phyloP scores from a whole-genome alignment of 768 basidiomycete genomes.

The Cystobasidium tubakii region DNA sequence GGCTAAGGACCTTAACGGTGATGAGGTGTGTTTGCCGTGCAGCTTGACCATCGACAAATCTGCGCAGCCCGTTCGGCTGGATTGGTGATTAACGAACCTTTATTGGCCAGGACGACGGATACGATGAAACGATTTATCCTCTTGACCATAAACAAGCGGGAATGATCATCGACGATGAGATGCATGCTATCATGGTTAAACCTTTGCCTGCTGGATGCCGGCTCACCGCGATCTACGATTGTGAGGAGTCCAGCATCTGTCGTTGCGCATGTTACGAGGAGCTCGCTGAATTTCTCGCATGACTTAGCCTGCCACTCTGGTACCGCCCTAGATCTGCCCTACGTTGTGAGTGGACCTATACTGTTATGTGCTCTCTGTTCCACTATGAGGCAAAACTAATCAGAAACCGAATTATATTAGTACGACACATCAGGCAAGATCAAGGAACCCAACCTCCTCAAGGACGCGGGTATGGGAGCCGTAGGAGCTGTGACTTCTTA shows the following conservation, averaged over 20 bases:
- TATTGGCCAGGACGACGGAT: constrained; percentile 77
- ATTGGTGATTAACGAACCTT: too few relatives aligned
- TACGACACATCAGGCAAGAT: constrained; percentile 44
- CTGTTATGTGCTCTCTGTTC: too few relatives aligned
- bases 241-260: constrained; percentile 13
- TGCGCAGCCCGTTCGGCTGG: too few relatives aligned
- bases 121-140: constrained; percentile 72
- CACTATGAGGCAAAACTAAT: too few relatives aligned
- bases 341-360: constrained; percentile 41
- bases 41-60: too few relatives aligned
- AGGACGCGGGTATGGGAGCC: constrained; percentile 80
- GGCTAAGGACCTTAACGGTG: constrained; percentile 60
- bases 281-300: neutral
- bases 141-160: constrained; percentile 65
- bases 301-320: constrained; percentile 69
- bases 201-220: constrained; percentile 79
- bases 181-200: constrained; percentile 72
- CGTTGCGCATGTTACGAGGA: neutral
- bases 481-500: constrained; percentile 72
- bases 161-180: constrained; percentile 82
- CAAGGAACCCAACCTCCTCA: constrained; percentile 50
- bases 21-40: constrained; percentile 39
- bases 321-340: constrained; percentile 62
- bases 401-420: neutral
- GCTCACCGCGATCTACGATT: constrained; percentile 57